Conservation (phyloP, 1,284 basidiomycete genomes). For the Somion occarium region DNA sequence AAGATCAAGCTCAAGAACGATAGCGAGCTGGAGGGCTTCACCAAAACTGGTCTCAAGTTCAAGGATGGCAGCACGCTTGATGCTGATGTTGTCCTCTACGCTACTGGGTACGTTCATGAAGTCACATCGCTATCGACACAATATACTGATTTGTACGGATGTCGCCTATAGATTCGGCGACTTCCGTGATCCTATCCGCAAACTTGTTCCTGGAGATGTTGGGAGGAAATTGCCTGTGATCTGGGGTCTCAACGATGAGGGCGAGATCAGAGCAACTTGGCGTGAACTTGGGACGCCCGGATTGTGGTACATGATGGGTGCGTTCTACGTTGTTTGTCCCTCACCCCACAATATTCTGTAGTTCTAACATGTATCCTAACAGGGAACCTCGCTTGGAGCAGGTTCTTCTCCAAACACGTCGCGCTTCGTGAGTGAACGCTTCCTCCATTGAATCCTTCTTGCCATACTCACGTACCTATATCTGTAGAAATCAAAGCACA, state of each 20-base stretch:
- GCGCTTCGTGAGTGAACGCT: conserved; percentile 46
- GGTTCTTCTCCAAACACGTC: conserved; percentile 55
- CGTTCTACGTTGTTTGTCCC: no score
- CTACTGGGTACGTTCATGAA: conserved; percentile 45
- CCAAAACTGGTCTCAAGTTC: conserved; percentile 54
- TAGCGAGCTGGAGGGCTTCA: conserved; percentile 48
- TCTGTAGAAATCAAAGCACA: conserved; percentile 53
- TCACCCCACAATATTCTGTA: neutral
- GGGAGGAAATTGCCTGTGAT: conserved; percentile 41
- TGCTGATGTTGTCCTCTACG: conserved; percentile 67
- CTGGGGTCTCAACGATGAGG: conserved; percentile 56
- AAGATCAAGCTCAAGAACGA: conserved; percentile 75
- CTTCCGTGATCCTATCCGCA: conserved; percentile 33
- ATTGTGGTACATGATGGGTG: conserved; percentile 58
- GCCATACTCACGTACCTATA: conserved; percentile 1
- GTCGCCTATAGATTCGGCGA: conserved; percentile 33
- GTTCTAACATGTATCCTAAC: conserved; percentile 6
- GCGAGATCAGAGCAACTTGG: conserved; percentile 50
- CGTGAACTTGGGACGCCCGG: conserved; percentile 45
- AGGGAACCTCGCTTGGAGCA: conserved; percentile 47
- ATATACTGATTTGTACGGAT: conserved; percentile 14
- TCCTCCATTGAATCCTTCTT: neutral
- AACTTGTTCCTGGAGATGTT: conserved; percentile 45
- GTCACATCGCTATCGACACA: conserved; percentile 14
- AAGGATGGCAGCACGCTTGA: conserved; percentile 58